These are phyloP conservation scores for Alternaria arborescens DNA, from an alignment of 2,329 filamentous ascomycete species.

Conservation along the genomic window DNA sequence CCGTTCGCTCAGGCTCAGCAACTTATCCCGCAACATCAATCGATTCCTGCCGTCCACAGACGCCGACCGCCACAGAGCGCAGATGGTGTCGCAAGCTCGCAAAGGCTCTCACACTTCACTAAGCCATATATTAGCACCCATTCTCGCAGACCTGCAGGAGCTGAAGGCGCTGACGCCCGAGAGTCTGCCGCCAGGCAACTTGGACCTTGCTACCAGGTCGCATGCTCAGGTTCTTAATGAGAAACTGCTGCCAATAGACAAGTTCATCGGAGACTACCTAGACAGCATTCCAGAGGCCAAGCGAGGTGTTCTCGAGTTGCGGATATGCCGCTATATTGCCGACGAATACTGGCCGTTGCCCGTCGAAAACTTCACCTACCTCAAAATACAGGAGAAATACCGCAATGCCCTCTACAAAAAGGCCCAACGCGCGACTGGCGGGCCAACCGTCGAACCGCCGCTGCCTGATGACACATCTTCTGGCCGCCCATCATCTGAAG, in stretches of 20 bases:
- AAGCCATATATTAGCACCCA: conserved; percentile 16
- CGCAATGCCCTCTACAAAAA: conserved; percentile 19
- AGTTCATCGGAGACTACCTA: conserved; percentile 15
- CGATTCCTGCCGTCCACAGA: not conserved
- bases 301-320: conserved; percentile 19
- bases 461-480: not conserved
- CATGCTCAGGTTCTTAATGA: conserved; percentile 25
- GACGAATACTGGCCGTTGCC: conserved; percentile 29
- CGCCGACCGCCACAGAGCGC: not conserved
- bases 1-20: not conserved
- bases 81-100: not conserved
- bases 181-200: conserved; percentile 18
- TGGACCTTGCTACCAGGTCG: conserved; percentile 11
- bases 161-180: conserved; percentile 17
- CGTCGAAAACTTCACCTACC: conserved; percentile 13
- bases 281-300: not conserved
- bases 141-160: conserved; percentile 14
- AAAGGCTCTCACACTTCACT: not conserved
- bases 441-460: not conserved
- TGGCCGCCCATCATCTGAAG: not conserved
- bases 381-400: conserved; percentile 24
- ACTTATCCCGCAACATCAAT: not conserved
- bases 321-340: conserved; percentile 28
- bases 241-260: conserved; percentile 26
- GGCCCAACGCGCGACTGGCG: not conserved